phyloP scores from a whole-genome alignment of 371 early-diverging fungal species.

The Coemansia sp. region DNA sequence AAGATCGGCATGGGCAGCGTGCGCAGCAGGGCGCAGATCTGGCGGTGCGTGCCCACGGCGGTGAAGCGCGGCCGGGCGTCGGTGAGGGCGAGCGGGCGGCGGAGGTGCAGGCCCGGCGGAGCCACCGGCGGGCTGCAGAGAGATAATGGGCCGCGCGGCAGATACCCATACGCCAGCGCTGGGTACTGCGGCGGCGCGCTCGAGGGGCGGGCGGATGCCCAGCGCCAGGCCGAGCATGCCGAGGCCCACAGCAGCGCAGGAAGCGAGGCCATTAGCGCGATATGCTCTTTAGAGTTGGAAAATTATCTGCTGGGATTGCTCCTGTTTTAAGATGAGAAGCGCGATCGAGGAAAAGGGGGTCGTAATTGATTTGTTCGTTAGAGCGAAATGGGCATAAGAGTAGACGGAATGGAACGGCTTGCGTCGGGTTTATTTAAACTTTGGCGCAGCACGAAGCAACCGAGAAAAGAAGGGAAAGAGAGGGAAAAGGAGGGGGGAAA shows the following conservation, averaged over 20 bases:
- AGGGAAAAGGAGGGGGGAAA: no score
- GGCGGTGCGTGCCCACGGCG: constrained; percentile 21
- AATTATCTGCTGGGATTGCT: no score
- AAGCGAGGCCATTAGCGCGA: neutral
- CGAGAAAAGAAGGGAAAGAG: no score
- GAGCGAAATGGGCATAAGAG: no score
- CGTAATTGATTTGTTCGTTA: no score
- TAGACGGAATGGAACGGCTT: no score
- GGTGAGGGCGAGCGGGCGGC: constrained; percentile 14
- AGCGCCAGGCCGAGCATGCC: constrained; percentile 20
- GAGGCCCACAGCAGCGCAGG: constrained; percentile 8
- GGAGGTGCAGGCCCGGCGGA: constrained; percentile 10
- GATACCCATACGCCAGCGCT: constrained; percentile 24
- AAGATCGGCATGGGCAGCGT: constrained; percentile 19
- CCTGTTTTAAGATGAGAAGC: no score
- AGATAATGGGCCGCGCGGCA: constrained; percentile 26
- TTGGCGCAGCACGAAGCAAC: no score
- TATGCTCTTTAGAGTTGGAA: neutral
- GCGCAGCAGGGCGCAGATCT: constrained; percentile 28
- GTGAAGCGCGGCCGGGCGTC: constrained; percentile 24
- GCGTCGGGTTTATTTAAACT: no score
- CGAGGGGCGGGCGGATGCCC: constrained; percentile 7
- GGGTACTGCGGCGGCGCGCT: constrained; percentile 31
- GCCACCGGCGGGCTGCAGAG: constrained; percentile 18
- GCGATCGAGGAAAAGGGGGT: no score